Evolutionary conservation across 1,284 basidiomycete species (phyloP).

Genomic region (Vanrija sp.): DNA sequence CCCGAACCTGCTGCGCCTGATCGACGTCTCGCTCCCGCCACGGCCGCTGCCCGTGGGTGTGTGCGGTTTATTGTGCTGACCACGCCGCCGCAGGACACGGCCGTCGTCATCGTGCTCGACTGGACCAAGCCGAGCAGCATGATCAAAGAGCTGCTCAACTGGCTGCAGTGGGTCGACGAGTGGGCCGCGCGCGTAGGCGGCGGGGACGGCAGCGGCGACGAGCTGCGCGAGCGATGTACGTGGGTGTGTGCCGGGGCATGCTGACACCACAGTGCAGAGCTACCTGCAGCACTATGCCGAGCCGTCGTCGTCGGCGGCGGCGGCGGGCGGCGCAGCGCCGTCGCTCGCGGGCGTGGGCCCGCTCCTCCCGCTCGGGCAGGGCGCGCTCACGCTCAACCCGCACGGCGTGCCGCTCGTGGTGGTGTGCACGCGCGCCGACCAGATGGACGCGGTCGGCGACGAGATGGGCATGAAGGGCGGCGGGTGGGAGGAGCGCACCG

Average conservation of each 20-base stretch:
- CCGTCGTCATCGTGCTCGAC: constrained; percentile 85
- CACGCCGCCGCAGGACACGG: constrained; percentile 59
- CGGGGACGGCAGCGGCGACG: constrained; percentile 58
- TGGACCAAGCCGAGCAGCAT: constrained; percentile 94
- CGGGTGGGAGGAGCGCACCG: constrained; percentile 92
- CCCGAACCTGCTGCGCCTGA: constrained; percentile 65
- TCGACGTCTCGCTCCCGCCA: constrained; percentile 78
- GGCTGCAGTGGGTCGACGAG: constrained; percentile 77
- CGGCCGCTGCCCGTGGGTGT: constrained; percentile 35
- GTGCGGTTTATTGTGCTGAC: not conserved
- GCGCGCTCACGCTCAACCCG: constrained; percentile 73
- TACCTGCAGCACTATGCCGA: constrained; percentile 86
- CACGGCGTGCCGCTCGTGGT: constrained; percentile 84
- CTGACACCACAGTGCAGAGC: constrained; percentile 63
- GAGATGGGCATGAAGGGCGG: constrained; percentile 57
- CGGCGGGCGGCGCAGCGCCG: not conserved
- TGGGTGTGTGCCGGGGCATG: constrained; percentile 15
- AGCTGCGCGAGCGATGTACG: constrained; percentile 77
- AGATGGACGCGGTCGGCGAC: constrained; percentile 75
- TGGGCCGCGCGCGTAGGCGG: constrained; percentile 56
- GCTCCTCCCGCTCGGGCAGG: constrained; percentile 70
- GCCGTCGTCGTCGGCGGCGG: constrained; percentile 48
- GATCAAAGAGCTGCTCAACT: constrained; percentile 67
- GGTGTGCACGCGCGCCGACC: constrained; percentile 84
- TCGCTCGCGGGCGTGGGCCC: constrained; percentile 30